Base-by-base conservation (phyloP, 2,329 filamentous ascomycete genomes). In the Aspergillus sp. region DNA sequence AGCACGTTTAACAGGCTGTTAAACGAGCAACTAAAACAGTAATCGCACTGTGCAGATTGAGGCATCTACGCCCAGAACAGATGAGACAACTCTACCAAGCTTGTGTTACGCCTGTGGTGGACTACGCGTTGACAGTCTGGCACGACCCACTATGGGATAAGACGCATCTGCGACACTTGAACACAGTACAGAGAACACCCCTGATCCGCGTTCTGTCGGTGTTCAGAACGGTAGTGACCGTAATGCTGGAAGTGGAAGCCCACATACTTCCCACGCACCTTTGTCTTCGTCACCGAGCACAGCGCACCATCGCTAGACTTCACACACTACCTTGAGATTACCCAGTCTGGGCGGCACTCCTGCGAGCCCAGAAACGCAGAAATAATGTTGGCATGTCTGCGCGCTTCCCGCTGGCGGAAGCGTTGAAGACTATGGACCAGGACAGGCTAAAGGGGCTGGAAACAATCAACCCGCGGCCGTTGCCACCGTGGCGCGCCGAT, bases 31-130 rank as follows among this genome's bases (percentile, higher is more conserved):
- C 45, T 6, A 51, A 50, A 26, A 46, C 44, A 4, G 47, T 39
- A 5, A 46, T 58, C 10, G 46, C 49, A 5, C 27, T 57, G 7
- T 27, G 39, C n/a, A 45, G 53, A 19, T 46, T 60, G 10, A 47
- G 52, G 27, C 46, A 58, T 33, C 42, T 61, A 6, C 51, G 48
- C 4, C 57, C 44, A 9, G 46, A 51, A 32, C 37, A 59, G 34
- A 59, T 59, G 46, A 46, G 52, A 44, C 47, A 59, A 40, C 37
- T 59, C 27, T 59, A 60, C 38, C 46, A 58, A 40, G 56, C 56
- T 5, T 59, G 40, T 32, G 43, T 60, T 1, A 46, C 49, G 8
- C 53, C 50, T 2, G 40, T 54, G 5, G 19, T 59, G 8, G 56
- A 61, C 40, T 59, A 59, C 27, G 54, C 50, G 11, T 58, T 50